Evolutionary conservation across 108 stramenopile genomes (phyloP), one percentile per base, ranked within the genome.

Genomic region (Skeletonema potamos): DNA sequence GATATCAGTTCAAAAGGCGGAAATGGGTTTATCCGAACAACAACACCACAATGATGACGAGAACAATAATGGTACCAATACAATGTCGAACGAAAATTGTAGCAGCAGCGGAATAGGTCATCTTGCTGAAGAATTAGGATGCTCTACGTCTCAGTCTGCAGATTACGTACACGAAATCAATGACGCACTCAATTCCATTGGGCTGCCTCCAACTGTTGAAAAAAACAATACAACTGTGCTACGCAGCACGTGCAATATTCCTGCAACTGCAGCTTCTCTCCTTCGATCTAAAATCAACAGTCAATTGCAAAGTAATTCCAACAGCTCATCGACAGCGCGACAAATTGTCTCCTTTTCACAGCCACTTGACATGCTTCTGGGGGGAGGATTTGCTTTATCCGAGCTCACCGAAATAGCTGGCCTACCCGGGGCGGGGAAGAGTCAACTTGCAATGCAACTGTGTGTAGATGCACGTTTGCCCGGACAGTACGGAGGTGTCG

Each of bases 371-470:
- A 18, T 62, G 8, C 62, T 96, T 41, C 76, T 98, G 10, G 94
- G 94, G 41, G 96, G 94, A n/a, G 97, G 97, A 24, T 81, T 96
- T 58, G 58, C 81, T 3, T 55, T 89, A 26, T 89, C 91, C 15
- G 85, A 91, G 73, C 72, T 98, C 17, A 96, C 96, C 1, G 97
- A 98, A 87, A 68, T 97, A 27, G 89, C 91, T 7, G 97, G 97
- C 13, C 56, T 92, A 6, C 98, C 98, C 0, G 97, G 97, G 9
- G 74, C 81, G 24, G 98, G 98, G 7, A 99, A 99, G 78, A 99
- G 97, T 20, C 97, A 99, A 79, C 60, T 97, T 41, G 91, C 86
- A 41, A 96, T 96, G 86, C 98, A 99, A 71, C 72, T 99, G 64
- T 88, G 91, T 43, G 96, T 97, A 22, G 83, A 95, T 80, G 81